Base-by-base conservation (phyloP, 306 rosid genomes). In the Sindora glabra region DNA sequence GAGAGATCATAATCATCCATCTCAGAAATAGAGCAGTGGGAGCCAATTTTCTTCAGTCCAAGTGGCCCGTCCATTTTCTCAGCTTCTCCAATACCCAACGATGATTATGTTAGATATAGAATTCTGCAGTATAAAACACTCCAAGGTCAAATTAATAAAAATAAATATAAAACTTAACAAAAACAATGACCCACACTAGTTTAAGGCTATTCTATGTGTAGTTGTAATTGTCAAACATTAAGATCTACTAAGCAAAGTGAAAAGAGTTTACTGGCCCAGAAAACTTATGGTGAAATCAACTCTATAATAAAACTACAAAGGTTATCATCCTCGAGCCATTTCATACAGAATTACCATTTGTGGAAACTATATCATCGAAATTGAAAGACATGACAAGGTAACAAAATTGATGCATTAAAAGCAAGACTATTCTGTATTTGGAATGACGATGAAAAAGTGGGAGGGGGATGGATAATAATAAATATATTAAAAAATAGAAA, bases 1-100 rank as follows among this genome's bases (percentile, higher is more conserved):
- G 84, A 51, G 68, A 89, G 85, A 67, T 89, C 95, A 15, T 33
- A 85, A 75, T 84, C 96, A 49, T 85, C 96, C 78, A 85, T 81
- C 52, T 89, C 96, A 30, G 89, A 53, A 42, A 89, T 89, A 16
- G 96, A 89, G 75, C 83, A 68, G 30, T 78, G 84, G 10, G 96
- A 89, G 69, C 81, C 40, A 64, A 85, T 81, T 56, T 89, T 85
- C 39, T 82, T 48, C 5, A 89, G 81, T 72, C 96, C 95, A 38
- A 47, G 11, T 18, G 30, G 27, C 44, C 81, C 95, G 8, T 86
- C 96, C 90, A 89, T 89, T 40, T 75, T 65, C 67, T 60, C 59
- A 33, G 41, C 52, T 71, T 55, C 67, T 71, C 62, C 69, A 44
- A 55, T 47, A 29, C 42, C 37, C 44, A 48, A 51, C 45, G 5